Evolutionary conservation across 257 asterid species (phyloP).

Genomic region (Lycium ferocissimum): DNA sequence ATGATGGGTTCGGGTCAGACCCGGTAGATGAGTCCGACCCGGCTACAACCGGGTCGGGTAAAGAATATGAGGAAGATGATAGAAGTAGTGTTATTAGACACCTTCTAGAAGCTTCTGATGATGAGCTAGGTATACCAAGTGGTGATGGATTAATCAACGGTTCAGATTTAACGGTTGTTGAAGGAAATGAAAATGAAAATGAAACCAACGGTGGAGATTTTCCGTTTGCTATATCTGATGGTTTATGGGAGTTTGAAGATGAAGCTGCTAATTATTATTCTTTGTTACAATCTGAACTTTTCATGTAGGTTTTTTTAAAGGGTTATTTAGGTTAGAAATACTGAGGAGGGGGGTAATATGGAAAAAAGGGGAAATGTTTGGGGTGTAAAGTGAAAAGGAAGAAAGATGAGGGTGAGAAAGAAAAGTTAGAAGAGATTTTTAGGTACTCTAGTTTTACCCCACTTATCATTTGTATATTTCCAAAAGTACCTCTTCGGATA

Average conservation of each 20-base stretch:
- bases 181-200: conserved; percentile 26
- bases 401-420: conserved; percentile 22
- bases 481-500: conserved; percentile 32
- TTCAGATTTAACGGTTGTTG: conserved; percentile 29
- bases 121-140: conserved; percentile 80
- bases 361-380: neutral
- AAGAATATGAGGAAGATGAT: conserved; percentile 46
- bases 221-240: conserved; percentile 47
- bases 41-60: conserved; percentile 30
- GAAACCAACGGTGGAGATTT: conserved; percentile 39
- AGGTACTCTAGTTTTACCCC: conserved; percentile 42
- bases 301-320: conserved; percentile 48
- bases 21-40: conserved; percentile 35
- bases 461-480: conserved; percentile 43
- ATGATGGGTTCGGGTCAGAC: conserved; percentile 41
- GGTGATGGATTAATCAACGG: conserved; percentile 36
- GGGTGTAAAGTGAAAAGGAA: conserved; percentile 31
- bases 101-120: conserved; percentile 90
- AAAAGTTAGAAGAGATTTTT: conserved; percentile 41
- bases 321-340: conserved; percentile 23
- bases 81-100: conserved; percentile 67
- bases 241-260: conserved; percentile 83
- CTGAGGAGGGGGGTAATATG: conserved; percentile 44
- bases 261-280: conserved; percentile 68
- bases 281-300: conserved; percentile 71